Percentiles rank a stretch among this genome's conserved stretches.
Evolutionary conservation across 1,284 basidiomycete genomes (phyloP).

Genomic region (Hemileia vastatrix): DNA sequence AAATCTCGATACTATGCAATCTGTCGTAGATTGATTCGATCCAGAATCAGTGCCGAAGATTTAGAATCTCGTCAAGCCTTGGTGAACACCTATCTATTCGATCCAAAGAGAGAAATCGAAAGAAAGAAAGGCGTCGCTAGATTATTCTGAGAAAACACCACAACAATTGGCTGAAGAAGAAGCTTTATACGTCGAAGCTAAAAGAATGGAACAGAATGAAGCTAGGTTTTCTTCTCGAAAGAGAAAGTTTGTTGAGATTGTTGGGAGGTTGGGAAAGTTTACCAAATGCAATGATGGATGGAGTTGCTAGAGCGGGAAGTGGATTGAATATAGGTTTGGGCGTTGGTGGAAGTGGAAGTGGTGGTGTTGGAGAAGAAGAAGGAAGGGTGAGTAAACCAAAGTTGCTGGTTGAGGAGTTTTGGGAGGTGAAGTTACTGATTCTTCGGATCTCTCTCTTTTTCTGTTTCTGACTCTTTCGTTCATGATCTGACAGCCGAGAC

Average conservation of each 20-base stretch:
- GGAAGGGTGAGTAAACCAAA: not conserved
- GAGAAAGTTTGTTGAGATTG: conserved; percentile 77
- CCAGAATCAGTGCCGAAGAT: conserved; percentile 64
- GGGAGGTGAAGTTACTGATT: not conserved
- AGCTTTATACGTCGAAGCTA: conserved; percentile 84
- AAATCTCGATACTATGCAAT: conserved; percentile 91
- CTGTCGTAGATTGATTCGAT: conserved; percentile 75
- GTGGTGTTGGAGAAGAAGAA: not conserved
- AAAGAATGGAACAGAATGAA: conserved; percentile 87
- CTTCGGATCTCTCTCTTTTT: not conserved
- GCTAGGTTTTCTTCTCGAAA: conserved; percentile 73
- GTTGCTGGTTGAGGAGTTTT: not conserved
- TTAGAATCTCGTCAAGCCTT: conserved; percentile 34
- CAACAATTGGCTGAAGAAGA: conserved; percentile 92
- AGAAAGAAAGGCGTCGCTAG: conserved; percentile 79
- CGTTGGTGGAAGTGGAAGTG: conserved; percentile 3
- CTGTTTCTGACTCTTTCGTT: too few relatives aligned
- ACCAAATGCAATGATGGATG: conserved; percentile 33
- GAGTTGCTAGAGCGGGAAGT: not conserved
- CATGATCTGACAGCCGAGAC: too few relatives aligned
- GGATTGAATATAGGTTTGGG: not conserved
- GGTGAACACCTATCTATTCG: conserved; percentile 43
- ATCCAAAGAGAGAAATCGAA: conserved; percentile 69
- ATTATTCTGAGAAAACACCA: conserved; percentile 72
- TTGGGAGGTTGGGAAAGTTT: conserved; percentile 49